A percentile compares a stretch with the other conserved stretches of the same genome.
Conservation (phyloP, 2,329 filamentous ascomycete genomes). For the Microthyrium microscopicum region DNA sequence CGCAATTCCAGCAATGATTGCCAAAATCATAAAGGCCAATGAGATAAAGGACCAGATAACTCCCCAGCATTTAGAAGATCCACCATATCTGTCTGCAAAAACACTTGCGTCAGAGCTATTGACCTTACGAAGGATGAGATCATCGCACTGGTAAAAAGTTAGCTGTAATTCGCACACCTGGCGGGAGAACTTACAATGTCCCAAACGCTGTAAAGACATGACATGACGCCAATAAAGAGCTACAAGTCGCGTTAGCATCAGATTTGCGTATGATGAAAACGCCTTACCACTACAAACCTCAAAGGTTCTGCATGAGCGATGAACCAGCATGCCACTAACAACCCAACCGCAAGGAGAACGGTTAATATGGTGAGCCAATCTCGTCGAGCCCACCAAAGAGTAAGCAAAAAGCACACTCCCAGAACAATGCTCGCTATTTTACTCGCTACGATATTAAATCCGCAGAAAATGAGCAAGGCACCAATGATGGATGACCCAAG, state of each 20-base stretch:
- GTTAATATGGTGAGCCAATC: slow-evolving; percentile 66
- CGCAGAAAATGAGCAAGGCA: slow-evolving; percentile 60
- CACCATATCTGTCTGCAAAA: slow-evolving; percentile 62
- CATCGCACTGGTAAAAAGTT: slow-evolving; percentile 41
- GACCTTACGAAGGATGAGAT: slow-evolving; percentile 64
- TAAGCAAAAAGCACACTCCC: slow-evolving; percentile 59
- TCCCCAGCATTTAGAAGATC: slow-evolving; percentile 68
- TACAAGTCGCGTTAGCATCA: slow-evolving; percentile 13
- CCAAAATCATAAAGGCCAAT: slow-evolving; percentile 51
- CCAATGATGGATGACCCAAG: slow-evolving; percentile 63
- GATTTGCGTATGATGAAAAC: slow-evolving; percentile 5
- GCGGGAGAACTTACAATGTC: slow-evolving; percentile 39
- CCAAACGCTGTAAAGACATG: slow-evolving; percentile 64
- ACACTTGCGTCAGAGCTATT: slow-evolving; percentile 66
- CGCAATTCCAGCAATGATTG: slow-evolving; percentile 60
- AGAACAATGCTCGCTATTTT: slow-evolving; percentile 63
- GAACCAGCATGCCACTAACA: slow-evolving; percentile 64
- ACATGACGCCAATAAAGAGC: slow-evolving; percentile 73
- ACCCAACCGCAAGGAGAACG: slow-evolving; percentile 49
- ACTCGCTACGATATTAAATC: slow-evolving; percentile 65
- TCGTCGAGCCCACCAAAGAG: slow-evolving; percentile 63
- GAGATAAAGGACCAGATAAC: slow-evolving; percentile 63
- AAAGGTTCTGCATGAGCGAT: slow-evolving; percentile 59
- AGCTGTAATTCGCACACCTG: slow-evolving; percentile 2
- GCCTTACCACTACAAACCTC: slow-evolving; percentile 49